Percentiles rank a stretch among this genome's conserved stretches.
Evolutionary conservation across 108 stramenopile genomes (phyloP).

Genomic region (Pseudonitzschia multiseries): DNA sequence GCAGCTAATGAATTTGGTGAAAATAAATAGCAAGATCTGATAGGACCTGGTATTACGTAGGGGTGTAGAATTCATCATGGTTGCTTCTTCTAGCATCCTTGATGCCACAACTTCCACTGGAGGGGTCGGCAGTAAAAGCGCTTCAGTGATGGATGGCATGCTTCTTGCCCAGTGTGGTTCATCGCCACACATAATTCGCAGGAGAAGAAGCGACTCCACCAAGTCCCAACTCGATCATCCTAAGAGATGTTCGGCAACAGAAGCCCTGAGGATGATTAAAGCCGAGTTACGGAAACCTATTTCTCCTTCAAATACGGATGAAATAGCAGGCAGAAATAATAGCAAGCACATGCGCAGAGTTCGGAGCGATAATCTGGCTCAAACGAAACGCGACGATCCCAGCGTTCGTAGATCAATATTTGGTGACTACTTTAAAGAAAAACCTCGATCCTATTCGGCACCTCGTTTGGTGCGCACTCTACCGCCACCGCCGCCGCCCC

Average conservation of each 20-base stretch:
- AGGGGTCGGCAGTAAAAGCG: background rate
- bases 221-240: too few species aligned
- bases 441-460: constrained; percentile 9
- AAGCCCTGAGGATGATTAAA: background rate
- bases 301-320: background rate
- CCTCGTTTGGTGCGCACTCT: background rate
- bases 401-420: constrained; percentile 32
- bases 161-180: background rate
- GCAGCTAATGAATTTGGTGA: background rate
- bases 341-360: constrained; percentile 5
- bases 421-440: constrained; percentile 36
- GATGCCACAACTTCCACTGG: background rate
- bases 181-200: background rate
- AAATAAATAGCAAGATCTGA: background rate
- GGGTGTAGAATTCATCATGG: background rate
- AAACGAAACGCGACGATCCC: constrained; percentile 16
- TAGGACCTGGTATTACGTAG: too few species aligned
- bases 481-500: background rate
- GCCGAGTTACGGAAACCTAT: background rate
- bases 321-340: background rate
- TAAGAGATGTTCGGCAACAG: too few species aligned
- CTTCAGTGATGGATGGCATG: background rate
- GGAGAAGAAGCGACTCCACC: background rate
- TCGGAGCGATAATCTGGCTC: constrained; percentile 16
- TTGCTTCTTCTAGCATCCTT: background rate